phyloP scores from a whole-genome alignment of 2,329 filamentous ascomycete species.

The Orbilia blumenaviensis region DNA sequence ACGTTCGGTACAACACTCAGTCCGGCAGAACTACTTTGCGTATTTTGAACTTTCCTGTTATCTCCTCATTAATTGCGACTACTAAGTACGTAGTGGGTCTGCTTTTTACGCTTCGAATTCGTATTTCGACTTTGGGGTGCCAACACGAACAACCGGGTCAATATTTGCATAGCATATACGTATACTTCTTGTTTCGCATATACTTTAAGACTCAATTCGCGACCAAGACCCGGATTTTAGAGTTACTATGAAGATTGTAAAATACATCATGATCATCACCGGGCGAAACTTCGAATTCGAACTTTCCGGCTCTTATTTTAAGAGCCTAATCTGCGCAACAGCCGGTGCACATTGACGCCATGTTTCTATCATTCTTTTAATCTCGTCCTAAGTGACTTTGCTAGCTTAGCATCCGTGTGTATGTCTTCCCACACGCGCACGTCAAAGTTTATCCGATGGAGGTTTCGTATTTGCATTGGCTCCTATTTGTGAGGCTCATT shows the following conservation, averaged over 20 bases:
- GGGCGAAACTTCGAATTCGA: too few relatives aligned
- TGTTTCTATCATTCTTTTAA: slow-evolving; percentile 32
- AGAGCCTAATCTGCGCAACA: slow-evolving; percentile 5
- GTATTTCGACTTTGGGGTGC: too few relatives aligned
- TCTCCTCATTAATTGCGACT: not conserved
- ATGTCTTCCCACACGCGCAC: not conserved
- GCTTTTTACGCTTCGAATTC: too few relatives aligned
- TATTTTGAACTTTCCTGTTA: not conserved
- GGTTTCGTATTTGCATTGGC: not conserved
- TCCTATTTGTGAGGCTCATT: not conserved
- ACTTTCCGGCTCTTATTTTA: not conserved
- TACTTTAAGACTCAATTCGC: too few relatives aligned
- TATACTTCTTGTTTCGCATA: too few relatives aligned
- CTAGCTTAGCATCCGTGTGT: slow-evolving; percentile 11
- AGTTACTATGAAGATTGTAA: too few relatives aligned
- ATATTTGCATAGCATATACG: too few relatives aligned
- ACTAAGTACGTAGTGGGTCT: too few relatives aligned
- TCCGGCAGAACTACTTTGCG: not conserved
- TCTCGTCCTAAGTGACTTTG: too few relatives aligned
- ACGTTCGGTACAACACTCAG: not conserved
- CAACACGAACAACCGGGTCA: too few relatives aligned
- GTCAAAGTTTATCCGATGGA: slow-evolving; percentile 13
- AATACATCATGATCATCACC: not conserved
- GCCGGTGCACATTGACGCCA: slow-evolving; percentile 46
- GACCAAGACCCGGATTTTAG: too few relatives aligned